A percentile compares a stretch with the other conserved stretches of the same genome.
phyloP scores from a whole-genome alignment of 192 early-diverging fungal genomes.

The Podila clonocystis region DNA sequence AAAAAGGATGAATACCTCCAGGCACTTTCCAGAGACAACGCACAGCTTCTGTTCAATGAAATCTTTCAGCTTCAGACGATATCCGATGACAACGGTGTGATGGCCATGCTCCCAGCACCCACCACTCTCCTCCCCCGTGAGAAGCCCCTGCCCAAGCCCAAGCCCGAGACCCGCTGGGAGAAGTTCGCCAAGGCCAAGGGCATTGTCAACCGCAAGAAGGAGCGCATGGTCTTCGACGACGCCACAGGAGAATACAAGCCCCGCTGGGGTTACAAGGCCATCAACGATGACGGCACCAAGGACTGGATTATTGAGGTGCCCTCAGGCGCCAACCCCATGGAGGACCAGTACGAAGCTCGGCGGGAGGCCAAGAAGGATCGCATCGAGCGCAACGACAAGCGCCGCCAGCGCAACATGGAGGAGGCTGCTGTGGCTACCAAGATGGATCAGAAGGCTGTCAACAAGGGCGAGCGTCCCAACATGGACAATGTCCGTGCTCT shows the following conservation, averaged over 20 bases:
- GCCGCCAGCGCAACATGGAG: constrained; percentile 86
- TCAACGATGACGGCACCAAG: constrained; percentile 78
- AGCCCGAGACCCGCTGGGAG: constrained; percentile 96
- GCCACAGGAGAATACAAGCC: constrained; percentile 83
- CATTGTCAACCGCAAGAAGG: constrained; percentile 88
- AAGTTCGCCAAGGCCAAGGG: constrained; percentile 98
- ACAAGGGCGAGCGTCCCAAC: constrained; percentile 53
- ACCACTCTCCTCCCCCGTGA: constrained; percentile 83
- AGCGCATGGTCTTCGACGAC: constrained; percentile 87
- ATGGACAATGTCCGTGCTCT: constrained; percentile 64
- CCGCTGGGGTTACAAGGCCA: constrained; percentile 89
- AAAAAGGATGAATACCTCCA: constrained; percentile 71
- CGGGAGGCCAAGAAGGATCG: constrained; percentile 90
- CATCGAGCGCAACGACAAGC: constrained; percentile 88
- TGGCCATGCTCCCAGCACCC: constrained; percentile 80
- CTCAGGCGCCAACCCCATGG: constrained; percentile 80
- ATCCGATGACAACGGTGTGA: constrained; percentile 75
- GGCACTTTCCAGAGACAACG: constrained; percentile 77
- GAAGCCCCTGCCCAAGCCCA: constrained; percentile 91
- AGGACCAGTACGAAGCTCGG: constrained; percentile 84
- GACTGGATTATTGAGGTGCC: constrained; percentile 97
- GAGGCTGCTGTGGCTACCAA: constrained; percentile 71
- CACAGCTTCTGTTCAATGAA: constrained; percentile 89
- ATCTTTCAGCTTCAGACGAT: constrained; percentile 82
- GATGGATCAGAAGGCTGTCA: constrained; percentile 58